A percentile compares a stretch with the other conserved stretches of the same genome.
Conservation (phyloP, 1,139 yeast genomes). For the Hanseniaspora uvarum region DNA sequence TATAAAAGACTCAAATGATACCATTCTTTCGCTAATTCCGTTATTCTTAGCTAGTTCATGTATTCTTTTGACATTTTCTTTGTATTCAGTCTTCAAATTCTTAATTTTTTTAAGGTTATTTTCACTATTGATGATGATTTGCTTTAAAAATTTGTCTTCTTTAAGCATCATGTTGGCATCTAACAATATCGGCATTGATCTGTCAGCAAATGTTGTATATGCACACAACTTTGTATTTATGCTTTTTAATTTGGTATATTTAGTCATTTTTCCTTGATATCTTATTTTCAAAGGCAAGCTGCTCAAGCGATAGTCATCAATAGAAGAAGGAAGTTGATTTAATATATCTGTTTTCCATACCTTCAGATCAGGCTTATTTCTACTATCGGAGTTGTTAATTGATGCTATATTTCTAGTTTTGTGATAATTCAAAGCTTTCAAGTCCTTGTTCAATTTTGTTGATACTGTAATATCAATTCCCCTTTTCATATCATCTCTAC, state of each 20-base stretch:
- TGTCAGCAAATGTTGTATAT: conserved; percentile 29
- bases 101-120: conserved; percentile 19
- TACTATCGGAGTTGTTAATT: not conserved
- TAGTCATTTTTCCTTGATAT: not conserved
- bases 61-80: conserved; percentile 21
- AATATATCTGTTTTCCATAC: conserved; percentile 4
- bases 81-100: conserved; percentile 21
- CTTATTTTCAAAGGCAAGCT: conserved; percentile 7
- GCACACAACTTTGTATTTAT: conserved; percentile 21
- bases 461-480: not conserved
- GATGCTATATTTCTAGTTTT: conserved; percentile 2
- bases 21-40: conserved; percentile 18
- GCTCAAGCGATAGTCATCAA: not conserved
- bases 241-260: not conserved
- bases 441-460: conserved; percentile 6
- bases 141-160: conserved; percentile 19
- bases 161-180: conserved; percentile 25
- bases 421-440: conserved; percentile 10
- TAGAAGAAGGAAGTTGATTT: not conserved
- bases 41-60: conserved; percentile 22
- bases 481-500: not conserved
- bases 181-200: conserved; percentile 31
- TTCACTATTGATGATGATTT: conserved; percentile 8
- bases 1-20: conserved; percentile 26
- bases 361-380: conserved; percentile 8